Evolutionary conservation across 768 basidiomycete species (phyloP), one percentile per base, ranked within the genome.

Genomic region (Psilocybe azurescens): DNA sequence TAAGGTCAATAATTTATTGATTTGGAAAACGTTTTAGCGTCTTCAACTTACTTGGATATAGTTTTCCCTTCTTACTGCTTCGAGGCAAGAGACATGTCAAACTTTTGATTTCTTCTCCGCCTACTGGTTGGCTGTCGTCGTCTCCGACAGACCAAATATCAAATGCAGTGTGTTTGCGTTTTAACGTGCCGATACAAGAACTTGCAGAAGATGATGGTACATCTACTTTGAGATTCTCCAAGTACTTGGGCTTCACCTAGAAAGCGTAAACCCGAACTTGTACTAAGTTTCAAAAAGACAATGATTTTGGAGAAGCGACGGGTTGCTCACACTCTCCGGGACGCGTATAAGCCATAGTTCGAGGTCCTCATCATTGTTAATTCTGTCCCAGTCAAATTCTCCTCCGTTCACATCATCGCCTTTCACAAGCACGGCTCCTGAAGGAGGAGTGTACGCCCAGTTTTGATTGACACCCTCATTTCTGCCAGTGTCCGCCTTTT

Each of bases 281-380:
- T 52, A 47, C 24, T 5, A 63, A 32, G 51, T 58, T 51, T 47
- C 7, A 14, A 53, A 32, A 39, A 18, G 16, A 6, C 24, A 53
- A 11, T 39, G n/a, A 49, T 53, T 39, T 14, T 30, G 28, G 28
- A 14, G 7, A 9, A 58, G 30, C n/a, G 20, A 53, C 38, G 24
- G 38, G 18, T 48, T 9, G 77, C 89, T 61, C 69, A 92, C 91
- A 41, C 81, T 81, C 11, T 88, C 85, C 24, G 91, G 91, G 14
- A 86, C 83, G 10, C 91, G 83, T 38, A 93, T 81, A 11, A 91
- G 74, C 85, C 90, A 92, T 8, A 93, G 66, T 65, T 93, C 90
- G 9, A 85, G 67, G 61, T 91, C 83, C 29, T 88, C 80, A 53
- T 83, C 73, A 2, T 80, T 68, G 10, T 83, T 78, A 4, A 93